Percentiles rank a stretch among this genome's conserved stretches.
Conservation (phyloP, 192 early-diverging fungal genomes). For the Gonapodya sp. region DNA sequence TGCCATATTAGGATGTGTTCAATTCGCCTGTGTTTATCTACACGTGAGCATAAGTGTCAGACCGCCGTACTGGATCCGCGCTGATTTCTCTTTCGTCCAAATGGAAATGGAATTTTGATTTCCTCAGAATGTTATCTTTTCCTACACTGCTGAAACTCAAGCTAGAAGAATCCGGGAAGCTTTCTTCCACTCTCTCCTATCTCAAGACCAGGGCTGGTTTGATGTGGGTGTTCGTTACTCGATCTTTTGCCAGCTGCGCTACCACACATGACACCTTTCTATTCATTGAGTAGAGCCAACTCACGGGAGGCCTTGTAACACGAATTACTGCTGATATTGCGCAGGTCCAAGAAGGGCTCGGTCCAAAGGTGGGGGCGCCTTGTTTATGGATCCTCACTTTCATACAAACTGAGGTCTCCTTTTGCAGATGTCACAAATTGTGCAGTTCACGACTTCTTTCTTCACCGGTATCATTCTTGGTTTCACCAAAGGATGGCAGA, state of each 20-base stretch:
- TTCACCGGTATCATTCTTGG: background rate
- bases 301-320: conserved; percentile 75
- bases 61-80: too few species aligned
- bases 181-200: conserved; percentile 68
- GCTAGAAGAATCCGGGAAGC: conserved; percentile 60
- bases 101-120: background rate
- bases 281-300: conserved; percentile 15
- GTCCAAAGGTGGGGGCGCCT: conserved; percentile 77
- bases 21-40: background rate
- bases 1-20: background rate
- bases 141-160: conserved; percentile 40
- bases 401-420: conserved; percentile 64
- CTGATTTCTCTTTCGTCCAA: too few species aligned
- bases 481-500: background rate
- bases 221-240: conserved; percentile 39
- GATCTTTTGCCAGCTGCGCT: background rate
- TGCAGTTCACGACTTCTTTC: conserved; percentile 3
- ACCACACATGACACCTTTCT: background rate
- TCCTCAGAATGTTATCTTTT: background rate
- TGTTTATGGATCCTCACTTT: conserved; percentile 46
- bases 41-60: too few species aligned
- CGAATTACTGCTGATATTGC: conserved; percentile 78
- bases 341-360: conserved; percentile 78
- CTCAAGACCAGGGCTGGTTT: conserved; percentile 83
- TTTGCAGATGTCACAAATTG: conserved; percentile 11